Conservation (phyloP, 495 filamentous ascomycete genomes). For the Ramalina intermedia region DNA sequence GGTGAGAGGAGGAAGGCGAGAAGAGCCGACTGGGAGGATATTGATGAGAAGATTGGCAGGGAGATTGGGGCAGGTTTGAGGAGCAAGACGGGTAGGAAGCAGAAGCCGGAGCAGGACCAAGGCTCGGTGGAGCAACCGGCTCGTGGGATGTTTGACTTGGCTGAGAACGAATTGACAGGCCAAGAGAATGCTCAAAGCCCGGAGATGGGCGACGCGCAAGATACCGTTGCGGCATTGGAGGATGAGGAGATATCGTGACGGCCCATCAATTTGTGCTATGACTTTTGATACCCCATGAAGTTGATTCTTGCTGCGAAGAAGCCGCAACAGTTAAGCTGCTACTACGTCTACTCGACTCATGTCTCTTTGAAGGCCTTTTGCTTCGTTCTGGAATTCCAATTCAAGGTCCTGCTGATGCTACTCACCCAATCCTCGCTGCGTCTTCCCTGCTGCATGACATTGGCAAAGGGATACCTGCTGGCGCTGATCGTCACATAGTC, state of each 20-base stretch:
- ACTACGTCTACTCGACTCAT: not conserved
- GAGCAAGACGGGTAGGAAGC: not conserved
- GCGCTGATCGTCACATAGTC: constrained; percentile 96
- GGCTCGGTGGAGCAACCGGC: not conserved
- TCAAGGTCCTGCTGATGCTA: constrained; percentile 73
- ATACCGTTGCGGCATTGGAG: not conserved
- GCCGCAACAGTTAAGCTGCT: not conserved
- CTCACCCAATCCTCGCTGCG: constrained; percentile 86
- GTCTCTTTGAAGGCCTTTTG: constrained; percentile 45
- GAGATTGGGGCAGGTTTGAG: not conserved
- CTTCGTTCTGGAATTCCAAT: constrained; percentile 77
- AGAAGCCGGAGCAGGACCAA: not conserved
- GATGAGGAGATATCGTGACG: not conserved
- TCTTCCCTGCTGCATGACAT: constrained; percentile 60
- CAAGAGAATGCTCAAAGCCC: not conserved
- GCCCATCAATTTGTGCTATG: not conserved
- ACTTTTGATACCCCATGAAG: not conserved
- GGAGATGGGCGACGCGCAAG: not conserved
- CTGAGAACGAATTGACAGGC: not conserved
- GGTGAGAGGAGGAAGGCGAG: not conserved
- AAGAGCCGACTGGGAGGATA: constrained; percentile 1
- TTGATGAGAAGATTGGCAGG: constrained; percentile 1
- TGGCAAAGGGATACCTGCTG: constrained; percentile 83
- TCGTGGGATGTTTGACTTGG: not conserved
- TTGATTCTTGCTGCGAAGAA: not conserved